Percentiles rank a stretch among this genome's conserved stretches.
phyloP scores from a whole-genome alignment of 2,329 filamentous ascomycete genomes.

The Cladosporium velox region DNA sequence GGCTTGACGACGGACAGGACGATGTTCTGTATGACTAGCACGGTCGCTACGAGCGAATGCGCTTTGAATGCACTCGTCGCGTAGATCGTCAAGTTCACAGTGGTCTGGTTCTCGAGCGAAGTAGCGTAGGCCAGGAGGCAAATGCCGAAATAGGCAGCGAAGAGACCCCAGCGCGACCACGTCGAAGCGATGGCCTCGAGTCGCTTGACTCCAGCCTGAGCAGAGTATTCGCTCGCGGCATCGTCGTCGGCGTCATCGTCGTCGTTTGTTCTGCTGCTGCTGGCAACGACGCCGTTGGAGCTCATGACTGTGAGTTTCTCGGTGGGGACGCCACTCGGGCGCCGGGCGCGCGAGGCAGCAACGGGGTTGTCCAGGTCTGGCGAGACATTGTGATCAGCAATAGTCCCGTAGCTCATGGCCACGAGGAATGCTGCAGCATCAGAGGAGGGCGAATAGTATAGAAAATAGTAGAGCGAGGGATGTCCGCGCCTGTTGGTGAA shows the following conservation, averaged over 20 bases:
- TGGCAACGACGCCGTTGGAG: conserved; percentile 12
- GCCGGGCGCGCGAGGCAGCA: conserved; percentile 14
- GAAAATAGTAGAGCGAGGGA: background rate
- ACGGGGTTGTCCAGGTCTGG: conserved; percentile 14
- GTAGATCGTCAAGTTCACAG: conserved; percentile 61
- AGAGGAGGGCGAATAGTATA: background rate
- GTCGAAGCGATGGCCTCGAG: conserved; percentile 52
- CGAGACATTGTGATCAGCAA: conserved; percentile 16
- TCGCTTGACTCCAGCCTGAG: conserved; percentile 51
- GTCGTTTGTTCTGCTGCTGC: conserved; percentile 13
- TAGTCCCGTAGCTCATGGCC: conserved; percentile 23
- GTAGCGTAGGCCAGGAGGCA: conserved; percentile 60
- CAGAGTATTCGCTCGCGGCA: conserved; percentile 24
- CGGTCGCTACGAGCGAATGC: conserved; percentile 67
- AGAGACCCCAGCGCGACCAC: conserved; percentile 51
- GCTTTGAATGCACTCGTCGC: conserved; percentile 66
- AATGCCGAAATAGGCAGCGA: conserved; percentile 49
- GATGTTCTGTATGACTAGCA: conserved; percentile 64
- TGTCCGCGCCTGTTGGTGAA: background rate
- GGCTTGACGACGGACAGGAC: conserved; percentile 64
- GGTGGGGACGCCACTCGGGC: conserved; percentile 18
- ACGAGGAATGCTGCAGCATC: conserved; percentile 16
- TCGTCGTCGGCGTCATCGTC: conserved; percentile 14
- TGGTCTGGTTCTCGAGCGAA: conserved; percentile 67
- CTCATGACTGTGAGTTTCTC: conserved; percentile 21